Conservation (phyloP, 108 stramenopile genomes). For the Mediolabrus comicus region DNA sequence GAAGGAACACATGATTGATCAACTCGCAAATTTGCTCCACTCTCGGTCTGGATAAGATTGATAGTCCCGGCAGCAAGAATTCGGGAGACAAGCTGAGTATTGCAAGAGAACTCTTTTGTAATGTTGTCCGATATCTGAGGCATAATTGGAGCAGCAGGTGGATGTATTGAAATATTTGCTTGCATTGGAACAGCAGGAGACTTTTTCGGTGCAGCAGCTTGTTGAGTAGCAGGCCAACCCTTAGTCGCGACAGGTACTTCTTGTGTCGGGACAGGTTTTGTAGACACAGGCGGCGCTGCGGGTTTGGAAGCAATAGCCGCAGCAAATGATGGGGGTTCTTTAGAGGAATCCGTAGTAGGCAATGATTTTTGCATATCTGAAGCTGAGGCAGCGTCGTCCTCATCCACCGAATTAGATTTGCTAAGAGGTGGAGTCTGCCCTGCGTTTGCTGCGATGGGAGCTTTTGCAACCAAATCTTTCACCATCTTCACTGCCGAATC, state of each 20-base stretch:
- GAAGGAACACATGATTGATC: conserved; percentile 82
- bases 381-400: conserved; percentile 8
- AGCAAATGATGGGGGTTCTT: conserved; percentile 30
- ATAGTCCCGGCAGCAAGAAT: conserved; percentile 89
- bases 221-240: conserved; percentile 16
- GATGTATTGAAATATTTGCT: background rate
- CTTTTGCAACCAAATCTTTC: conserved; percentile 74
- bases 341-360: background rate
- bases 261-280: conserved; percentile 10
- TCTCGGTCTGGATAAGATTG: conserved; percentile 86
- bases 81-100: conserved; percentile 79
- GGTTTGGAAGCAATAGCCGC: conserved; percentile 32
- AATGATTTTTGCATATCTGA: conserved; percentile 13
- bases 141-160: background rate
- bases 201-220: conserved; percentile 5
- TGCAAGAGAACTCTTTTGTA: conserved; percentile 55
- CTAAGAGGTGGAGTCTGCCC: conserved; percentile 11
- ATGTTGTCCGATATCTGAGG: conserved; percentile 11
- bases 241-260: conserved; percentile 9
- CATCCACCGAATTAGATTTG: conserved; percentile 3
- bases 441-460: conserved; percentile 57
- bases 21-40: conserved; percentile 80
- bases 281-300: conserved; percentile 3
- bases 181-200: background rate
- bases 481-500: conserved; percentile 77